These are phyloP conservation scores for Aquanectria penicillioides DNA, from an alignment of 2,329 filamentous ascomycete genomes.

Conservation along the genomic window DNA sequence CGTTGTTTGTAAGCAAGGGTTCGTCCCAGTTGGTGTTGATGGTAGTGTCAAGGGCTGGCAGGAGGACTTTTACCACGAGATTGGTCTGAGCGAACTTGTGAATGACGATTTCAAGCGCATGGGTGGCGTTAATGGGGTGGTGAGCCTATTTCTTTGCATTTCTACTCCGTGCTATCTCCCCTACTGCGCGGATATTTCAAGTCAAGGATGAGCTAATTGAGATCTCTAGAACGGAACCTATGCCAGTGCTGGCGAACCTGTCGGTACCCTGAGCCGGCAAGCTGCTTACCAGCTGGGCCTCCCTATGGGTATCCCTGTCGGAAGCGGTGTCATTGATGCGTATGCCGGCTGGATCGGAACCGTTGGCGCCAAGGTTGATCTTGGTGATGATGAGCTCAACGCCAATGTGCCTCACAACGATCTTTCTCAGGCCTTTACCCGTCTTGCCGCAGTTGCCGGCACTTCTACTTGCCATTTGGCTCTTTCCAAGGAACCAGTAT, in stretches of 20 bases:
- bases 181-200: neutral
- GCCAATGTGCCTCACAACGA: constrained; percentile 79
- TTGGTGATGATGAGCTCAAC: constrained; percentile 73
- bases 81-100: constrained; percentile 85
- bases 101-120: constrained; percentile 92
- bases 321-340: constrained; percentile 96
- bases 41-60: constrained; percentile 99
- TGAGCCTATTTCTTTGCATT: constrained; percentile 62
- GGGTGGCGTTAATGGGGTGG: constrained; percentile 94
- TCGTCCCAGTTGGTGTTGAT: constrained; percentile 95
- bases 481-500: constrained; percentile 92
- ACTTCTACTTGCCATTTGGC: constrained; percentile 98
- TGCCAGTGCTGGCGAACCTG: constrained; percentile 89
- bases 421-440: constrained; percentile 90
- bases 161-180: constrained; percentile 10
- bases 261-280: constrained; percentile 84
- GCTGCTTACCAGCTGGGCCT: constrained; percentile 87
- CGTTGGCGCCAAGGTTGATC: constrained; percentile 93
- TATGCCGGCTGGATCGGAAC: constrained; percentile 99
- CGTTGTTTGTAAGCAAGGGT: constrained; percentile 97
- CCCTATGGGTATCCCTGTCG: constrained; percentile 87
- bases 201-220: constrained; percentile 23
- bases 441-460: constrained; percentile 92
- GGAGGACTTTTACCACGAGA: constrained; percentile 87
- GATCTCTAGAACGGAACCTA: constrained; percentile 83